These are phyloP conservation scores for Coprinopsis cinerea DNA, from an alignment of 768 basidiomycete species.

Conservation along the genomic window DNA sequence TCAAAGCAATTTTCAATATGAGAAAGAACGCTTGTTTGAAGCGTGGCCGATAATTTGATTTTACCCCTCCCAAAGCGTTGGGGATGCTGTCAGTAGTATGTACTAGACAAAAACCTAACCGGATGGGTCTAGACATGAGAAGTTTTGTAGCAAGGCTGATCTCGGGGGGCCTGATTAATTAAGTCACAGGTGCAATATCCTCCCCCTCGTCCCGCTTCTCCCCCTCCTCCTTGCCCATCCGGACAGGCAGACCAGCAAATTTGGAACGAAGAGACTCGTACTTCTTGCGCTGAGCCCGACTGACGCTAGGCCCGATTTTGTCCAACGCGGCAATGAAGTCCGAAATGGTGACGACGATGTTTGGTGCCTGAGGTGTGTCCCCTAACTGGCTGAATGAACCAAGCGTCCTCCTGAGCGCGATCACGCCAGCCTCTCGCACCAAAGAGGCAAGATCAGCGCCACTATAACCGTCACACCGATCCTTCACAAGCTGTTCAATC, in stretches of 20 bases:
- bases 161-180: background rate
- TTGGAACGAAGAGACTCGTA: slow-evolving; percentile 79
- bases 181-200: background rate
- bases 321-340: slow-evolving; percentile 75
- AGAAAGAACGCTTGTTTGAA: too few relatives aligned
- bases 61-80: too few relatives aligned
- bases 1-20: too few relatives aligned
- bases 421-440: slow-evolving; percentile 84
- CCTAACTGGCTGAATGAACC: slow-evolving; percentile 66
- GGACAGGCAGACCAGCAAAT: slow-evolving; percentile 74
- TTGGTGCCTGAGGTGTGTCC: slow-evolving; percentile 19
- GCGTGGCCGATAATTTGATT: too few relatives aligned
- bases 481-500: slow-evolving; percentile 44
- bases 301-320: slow-evolving; percentile 87
- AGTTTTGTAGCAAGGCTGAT: background rate
- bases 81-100: too few relatives aligned
- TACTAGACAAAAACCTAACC: too few relatives aligned
- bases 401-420: slow-evolving; percentile 64
- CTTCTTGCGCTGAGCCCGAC: slow-evolving; percentile 67
- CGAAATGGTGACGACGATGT: slow-evolving; percentile 45
- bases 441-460: slow-evolving; percentile 88
- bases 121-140: too few relatives aligned
- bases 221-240: slow-evolving; percentile 39
- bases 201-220: slow-evolving; percentile 27
- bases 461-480: slow-evolving; percentile 79